Evolutionary conservation across 768 basidiomycete genomes (phyloP), one percentile per base, ranked within the genome.

Genomic region (Leccinum fibrillosum): DNA sequence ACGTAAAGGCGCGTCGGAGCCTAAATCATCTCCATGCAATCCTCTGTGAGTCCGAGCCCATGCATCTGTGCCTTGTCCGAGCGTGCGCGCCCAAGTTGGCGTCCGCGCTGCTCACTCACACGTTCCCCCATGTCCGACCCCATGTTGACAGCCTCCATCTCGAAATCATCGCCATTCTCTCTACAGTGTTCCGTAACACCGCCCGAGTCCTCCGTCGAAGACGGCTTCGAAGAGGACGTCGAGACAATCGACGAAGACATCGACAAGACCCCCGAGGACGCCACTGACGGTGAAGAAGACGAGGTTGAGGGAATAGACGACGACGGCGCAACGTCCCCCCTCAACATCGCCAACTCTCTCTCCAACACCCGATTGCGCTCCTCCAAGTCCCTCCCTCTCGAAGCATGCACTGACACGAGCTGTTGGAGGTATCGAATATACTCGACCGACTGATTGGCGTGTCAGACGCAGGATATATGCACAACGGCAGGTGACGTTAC

Each of bases 371-470:
- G 80, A 37, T 92, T 80, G 72, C 88, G 85, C 52, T 81, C 80
- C 71, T 94, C 92, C 51, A 94, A 78, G 65, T 92, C 90, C 42
- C 88, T 77, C 69, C 91, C 92, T 10, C 91, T 78, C 45, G 81
- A 82, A 4, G 89, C 89, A 65, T 93, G 92, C 0, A 85, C 87
- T 3, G 81, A 83, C 10, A 94, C 91, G 53, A 94, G 85, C 63
- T 93, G 91, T 69, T 94, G 92, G 11, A 94, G 82, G 71, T 92
- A 93, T 56, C 90, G 82, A 56, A 80, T 80, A 53, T 80, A 80
- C 53, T 80, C 79, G 55, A 80, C 79, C 47, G 79, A 80, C 76
- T 80, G 55, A 23, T 5, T 0, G 10, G n/a, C 7, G 26, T 1
- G 50, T 62, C 60, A 69, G 52, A 57, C 1, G n/a, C n/a, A 5